Conservation (phyloP, 441 rosid species). For the Monsonia emarginata region DNA sequence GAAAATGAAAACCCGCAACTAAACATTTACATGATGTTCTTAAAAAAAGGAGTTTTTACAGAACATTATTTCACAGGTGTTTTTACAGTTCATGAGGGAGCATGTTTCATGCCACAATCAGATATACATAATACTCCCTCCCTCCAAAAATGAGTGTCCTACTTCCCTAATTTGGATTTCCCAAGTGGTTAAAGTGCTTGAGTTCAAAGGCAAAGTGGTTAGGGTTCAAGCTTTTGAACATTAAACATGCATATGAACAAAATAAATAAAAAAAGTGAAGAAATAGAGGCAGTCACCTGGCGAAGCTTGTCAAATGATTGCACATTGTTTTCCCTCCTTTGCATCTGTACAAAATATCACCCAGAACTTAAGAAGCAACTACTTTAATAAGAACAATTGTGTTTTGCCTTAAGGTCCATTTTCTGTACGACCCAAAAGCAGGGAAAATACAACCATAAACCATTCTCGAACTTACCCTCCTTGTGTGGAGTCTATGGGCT, state of each 20-base stretch:
- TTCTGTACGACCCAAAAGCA: too few relatives aligned
- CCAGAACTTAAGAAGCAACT: conserved; percentile 1
- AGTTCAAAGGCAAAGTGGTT: too few relatives aligned
- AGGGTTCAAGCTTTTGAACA: too few relatives aligned
- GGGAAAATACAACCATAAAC: background rate
- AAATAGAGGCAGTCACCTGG: conserved; percentile 41
- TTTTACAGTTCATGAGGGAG: too few relatives aligned
- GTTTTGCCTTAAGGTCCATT: background rate
- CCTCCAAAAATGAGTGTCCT: too few relatives aligned
- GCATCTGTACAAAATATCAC: conserved; percentile 46
- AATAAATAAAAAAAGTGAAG: background rate
- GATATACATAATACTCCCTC: too few relatives aligned
- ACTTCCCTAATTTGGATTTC: too few relatives aligned
- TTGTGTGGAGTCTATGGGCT: conserved; percentile 84
- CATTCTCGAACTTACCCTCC: conserved; percentile 49
- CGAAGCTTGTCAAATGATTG: conserved; percentile 97
- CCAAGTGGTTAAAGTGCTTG: too few relatives aligned
- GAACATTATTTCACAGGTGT: too few relatives aligned
- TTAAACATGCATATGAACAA: background rate
- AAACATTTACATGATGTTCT: too few relatives aligned
- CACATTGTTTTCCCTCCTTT: conserved; percentile 91
- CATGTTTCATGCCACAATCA: too few relatives aligned
- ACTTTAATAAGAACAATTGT: background rate
- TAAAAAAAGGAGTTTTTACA: too few relatives aligned
- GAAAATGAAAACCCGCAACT: background rate